Base-by-base conservation (phyloP, 2,329 filamentous ascomycete species). In the Clathrospora elynae region DNA sequence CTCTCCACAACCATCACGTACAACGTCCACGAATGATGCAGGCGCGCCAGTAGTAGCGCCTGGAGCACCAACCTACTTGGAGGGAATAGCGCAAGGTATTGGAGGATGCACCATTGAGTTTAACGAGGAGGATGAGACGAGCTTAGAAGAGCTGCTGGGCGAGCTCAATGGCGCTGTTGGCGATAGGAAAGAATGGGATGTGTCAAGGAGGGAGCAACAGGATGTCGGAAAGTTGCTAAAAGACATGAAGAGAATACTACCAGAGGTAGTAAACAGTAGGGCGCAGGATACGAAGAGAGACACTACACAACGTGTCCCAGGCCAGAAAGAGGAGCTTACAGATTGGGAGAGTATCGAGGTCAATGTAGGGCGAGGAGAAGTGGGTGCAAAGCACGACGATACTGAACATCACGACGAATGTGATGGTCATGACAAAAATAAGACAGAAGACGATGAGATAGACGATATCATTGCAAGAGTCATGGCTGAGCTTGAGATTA, bases 401-500 rank as follows among this genome's bases (percentile, higher is more conserved):
- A 37, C 29, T 18, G 45, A 51, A 5, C 55, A 61, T 10, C 51
- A 57, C 4, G 50, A 60, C 17, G 51, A 51, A 2, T 49, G 46
- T 8, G 41, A 48, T 1, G 49, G 53, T 11, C 46, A 37, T 5
- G 37, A 50, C 19, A 60, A 61, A 37, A 64, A 59, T 43, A 52
- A 37, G 46, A 67, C 49, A 1, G 64, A 72, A 29, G 63, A 68
- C 5, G 55, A 68, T 24, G 73, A 74, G 35, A 73, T 74, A 8
- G 71, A 76, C 24, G 74, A 76, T 13, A 70, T 76, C 13, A 73
- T 78, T 24, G 67, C 73, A 25, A 62, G 66, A 31, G 66, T 77
- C 6, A 70, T 78, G 38, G 74, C 74, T 5, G 74, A 75, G 49
- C 53, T 77, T 5, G 73, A 74, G 4, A 51, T 76, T 9, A 71